phyloP scores from a whole-genome alignment of 1,284 basidiomycete species.

The Singerocomus inundabilis region DNA sequence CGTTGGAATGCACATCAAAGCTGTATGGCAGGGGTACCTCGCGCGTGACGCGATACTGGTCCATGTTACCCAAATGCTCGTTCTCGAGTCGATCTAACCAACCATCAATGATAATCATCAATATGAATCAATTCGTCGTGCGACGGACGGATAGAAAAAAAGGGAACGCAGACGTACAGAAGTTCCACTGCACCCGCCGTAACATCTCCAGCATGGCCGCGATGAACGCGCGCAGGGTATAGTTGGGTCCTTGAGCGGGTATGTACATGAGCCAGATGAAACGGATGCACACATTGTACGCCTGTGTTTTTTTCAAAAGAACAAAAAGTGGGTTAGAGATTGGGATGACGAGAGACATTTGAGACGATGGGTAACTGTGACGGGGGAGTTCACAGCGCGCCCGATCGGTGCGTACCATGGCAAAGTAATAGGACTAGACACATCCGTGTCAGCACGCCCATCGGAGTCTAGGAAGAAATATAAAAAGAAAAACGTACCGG shows the following conservation, averaged over 20 bases:
- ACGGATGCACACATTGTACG: constrained; percentile 74
- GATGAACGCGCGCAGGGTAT: constrained; percentile 68
- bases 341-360: too few relatives aligned
- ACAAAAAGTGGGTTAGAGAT: too few relatives aligned
- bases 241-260: constrained; percentile 50
- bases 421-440: constrained; percentile 71
- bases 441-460: too few relatives aligned
- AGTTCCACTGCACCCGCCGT: constrained; percentile 91
- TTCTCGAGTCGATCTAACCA: constrained; percentile 78
- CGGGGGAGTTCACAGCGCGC: too few relatives aligned
- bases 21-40: constrained; percentile 78
- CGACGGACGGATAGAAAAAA: too few relatives aligned
- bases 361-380: too few relatives aligned
- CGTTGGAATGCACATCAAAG: constrained; percentile 39
- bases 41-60: constrained; percentile 79
- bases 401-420: too few relatives aligned
- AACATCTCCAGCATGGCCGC: constrained; percentile 76
- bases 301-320: too few relatives aligned
- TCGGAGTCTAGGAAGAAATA: too few relatives aligned
- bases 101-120: neutral
- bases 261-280: constrained; percentile 85
- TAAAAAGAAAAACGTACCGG: constrained; percentile 47
- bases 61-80: constrained; percentile 83
- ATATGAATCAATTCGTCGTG: too few relatives aligned
- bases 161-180: constrained; percentile 53